Percentiles rank a stretch among this genome's conserved stretches.
Conservation (phyloP, 805 yeast species). For the Candida pini region DNA sequence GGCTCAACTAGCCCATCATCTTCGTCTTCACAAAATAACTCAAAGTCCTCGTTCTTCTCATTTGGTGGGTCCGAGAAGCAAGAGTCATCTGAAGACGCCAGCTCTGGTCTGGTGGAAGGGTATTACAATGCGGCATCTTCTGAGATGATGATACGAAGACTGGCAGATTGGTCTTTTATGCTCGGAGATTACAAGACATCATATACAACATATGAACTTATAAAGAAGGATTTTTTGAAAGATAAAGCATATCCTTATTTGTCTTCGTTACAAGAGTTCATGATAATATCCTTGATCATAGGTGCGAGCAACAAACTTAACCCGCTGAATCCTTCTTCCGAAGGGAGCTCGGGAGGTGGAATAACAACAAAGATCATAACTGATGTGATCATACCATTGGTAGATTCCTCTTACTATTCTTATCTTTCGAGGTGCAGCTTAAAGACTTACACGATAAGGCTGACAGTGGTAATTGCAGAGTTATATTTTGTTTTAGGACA, state of each 20-base stretch:
- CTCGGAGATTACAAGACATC: constrained; percentile 85
- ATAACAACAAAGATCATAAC: constrained; percentile 41
- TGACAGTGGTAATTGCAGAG: constrained; percentile 64
- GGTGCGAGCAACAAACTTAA: constrained; percentile 43
- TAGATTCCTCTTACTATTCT: constrained; percentile 71
- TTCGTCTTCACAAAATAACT: constrained; percentile 5
- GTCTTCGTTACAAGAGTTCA: constrained; percentile 87
- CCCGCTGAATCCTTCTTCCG: constrained; percentile 29
- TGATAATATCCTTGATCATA: constrained; percentile 65
- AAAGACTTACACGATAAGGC: constrained; percentile 64
- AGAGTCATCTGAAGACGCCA: constrained; percentile 10
- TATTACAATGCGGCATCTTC: constrained; percentile 57
- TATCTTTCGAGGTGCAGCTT: constrained; percentile 66
- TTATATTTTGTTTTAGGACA: constrained; percentile 43
- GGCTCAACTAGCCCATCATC: constrained; percentile 27
- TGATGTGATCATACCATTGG: constrained; percentile 51
- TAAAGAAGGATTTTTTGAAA: constrained; percentile 68
- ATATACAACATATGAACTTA: constrained; percentile 73
- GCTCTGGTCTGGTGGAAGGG: constrained; percentile 46
- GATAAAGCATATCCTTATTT: constrained; percentile 77
- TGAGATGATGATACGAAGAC: constrained; percentile 70
- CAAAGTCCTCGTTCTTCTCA: constrained; percentile 28
- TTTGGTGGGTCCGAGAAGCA: constrained; percentile 20
- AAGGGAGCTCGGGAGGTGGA: constrained; percentile 25
- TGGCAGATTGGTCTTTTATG: constrained; percentile 92